Evolutionary conservation across 768 basidiomycete species (phyloP), one percentile per base, ranked within the genome.

Genomic region (Porphyrellus cyaneotinctus): DNA sequence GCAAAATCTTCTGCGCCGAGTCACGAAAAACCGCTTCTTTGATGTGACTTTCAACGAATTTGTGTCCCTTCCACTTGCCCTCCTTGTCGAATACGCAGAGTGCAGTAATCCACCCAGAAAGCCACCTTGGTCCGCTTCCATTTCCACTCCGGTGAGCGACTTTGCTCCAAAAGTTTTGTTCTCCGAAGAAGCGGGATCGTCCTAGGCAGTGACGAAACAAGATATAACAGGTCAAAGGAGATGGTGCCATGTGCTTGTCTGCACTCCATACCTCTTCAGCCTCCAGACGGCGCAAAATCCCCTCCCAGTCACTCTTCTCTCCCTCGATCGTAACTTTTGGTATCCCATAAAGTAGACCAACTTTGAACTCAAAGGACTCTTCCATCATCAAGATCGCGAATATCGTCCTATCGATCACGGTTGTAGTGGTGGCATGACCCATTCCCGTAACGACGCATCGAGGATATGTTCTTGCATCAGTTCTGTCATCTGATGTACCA

Each of bases 361-460:
- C 30, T 1, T 0, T 6, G 15, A 24, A 73, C 14, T 52, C 18
- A 53, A 75, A 76, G 48, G 72, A 75, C 30, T 62, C 51, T 51
- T 75, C 62, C 71, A 78, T 74, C 61, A 73, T 65, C 23, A 70
- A 57, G 17, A 72, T 66, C 6, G 73, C 66, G 35, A 61, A 68
- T 0, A 69, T 60, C 13, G 66, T 63, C 0, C 50, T 65, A 51
- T 76, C 74, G 18, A 60, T 62, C 12, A 14, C 6, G 1, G 73
- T 74, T 0, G 75, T 76, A 0, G 75, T 76, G 0, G 70, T 64
- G 48, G 48, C 30, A 41, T 23, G 2, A 41, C 32, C 48, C 48
- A 49, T 17, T 43, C 39, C 10, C 63, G 57, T 6, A 76, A 55
- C 1, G 59, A 48, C 8, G 57, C 52, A 54, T 61, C 51, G 24